Base-by-base conservation (phyloP, 129 eudicot genomes). In the Tagetes erecta region DNA sequence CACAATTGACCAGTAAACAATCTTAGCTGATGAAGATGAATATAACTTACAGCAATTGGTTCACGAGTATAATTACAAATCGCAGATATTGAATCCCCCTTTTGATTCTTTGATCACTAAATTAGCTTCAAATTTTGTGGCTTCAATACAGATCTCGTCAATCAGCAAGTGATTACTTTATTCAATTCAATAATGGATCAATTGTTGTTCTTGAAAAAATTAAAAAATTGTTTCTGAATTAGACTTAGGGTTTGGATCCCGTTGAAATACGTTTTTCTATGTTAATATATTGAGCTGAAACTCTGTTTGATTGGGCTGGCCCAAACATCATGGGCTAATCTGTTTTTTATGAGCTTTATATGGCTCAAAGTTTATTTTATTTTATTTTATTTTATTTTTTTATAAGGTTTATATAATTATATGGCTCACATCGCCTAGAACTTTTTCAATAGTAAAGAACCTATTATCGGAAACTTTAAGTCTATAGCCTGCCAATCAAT, bases 11-110 rank as follows among this genome's bases (percentile, higher is more conserved):
- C 41, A 57, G 31, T 33, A 41, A 57, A 13, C 12, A 72, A 39
- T 56, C 2, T 5, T 45, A 72, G 67, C 45, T 72, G 45, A 41
- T 10, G 66, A 72, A 72, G 67, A 52, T 14, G 68, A 8, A 42
- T 33, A 20, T 13, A 33, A 60, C 78, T 60, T 73, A 73, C 78
- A 59, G 60, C 12, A 2, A 47, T 41, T 68, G 78, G 44, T 60
- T 59, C 38, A 8, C 59, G 14, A 45, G 35, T 8, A 66, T 7
- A 7, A 40, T 8, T 8, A 40, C 42, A 35, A 33, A 59, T 59
- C 14, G 0, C 7, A 51, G 5, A 51, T n/a, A 0, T 9, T 5
- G 30, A 51, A 53, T 14, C 60, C 60, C 20, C 60, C 35, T 20
- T 55, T 35, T 55, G 60, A 27, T 27, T 55, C 11, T 55, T 60